Evolutionary conservation across 345 rosid species (phyloP).

Genomic region (Corchorus olitorius): DNA sequence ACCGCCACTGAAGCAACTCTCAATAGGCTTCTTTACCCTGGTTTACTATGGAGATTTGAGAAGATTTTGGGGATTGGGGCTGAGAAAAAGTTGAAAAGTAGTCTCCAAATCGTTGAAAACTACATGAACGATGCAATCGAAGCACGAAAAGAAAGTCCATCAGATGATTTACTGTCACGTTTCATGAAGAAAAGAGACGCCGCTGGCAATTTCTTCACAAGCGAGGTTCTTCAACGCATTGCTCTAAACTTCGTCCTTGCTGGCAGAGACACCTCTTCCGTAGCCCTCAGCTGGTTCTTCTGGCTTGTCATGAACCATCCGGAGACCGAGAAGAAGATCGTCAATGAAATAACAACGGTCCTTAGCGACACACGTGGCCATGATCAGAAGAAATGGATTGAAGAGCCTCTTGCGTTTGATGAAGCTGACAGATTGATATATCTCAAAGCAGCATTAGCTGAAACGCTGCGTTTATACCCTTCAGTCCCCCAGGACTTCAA

Average conservation of each 20-base stretch:
- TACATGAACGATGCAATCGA: conserved; percentile 75
- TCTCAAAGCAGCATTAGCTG: conserved; percentile 87
- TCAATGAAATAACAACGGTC: conserved; percentile 59
- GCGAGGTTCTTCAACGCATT: conserved; percentile 72
- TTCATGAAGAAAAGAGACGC: conserved; percentile 78
- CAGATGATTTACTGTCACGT: conserved; percentile 82
- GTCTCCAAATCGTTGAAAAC: conserved; percentile 59
- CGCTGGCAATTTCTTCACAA: conserved; percentile 59
- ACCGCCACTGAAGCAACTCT: conserved; percentile 87
- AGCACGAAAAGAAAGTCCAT: conserved; percentile 66
- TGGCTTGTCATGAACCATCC: conserved; percentile 82
- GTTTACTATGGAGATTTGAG: conserved; percentile 66
- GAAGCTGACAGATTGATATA: conserved; percentile 75
- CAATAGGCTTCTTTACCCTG: conserved; percentile 73
- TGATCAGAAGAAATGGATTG: conserved; percentile 57
- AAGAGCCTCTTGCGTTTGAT: conserved; percentile 73
- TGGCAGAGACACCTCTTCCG: conserved; percentile 92
- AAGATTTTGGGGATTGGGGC: conserved; percentile 61
- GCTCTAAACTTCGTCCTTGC: conserved; percentile 91
- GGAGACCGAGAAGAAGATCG: conserved; percentile 60
- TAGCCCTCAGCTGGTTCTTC: conserved; percentile 94
- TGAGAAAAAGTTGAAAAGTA: conserved; percentile 53
- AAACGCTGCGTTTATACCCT: conserved; percentile 88
- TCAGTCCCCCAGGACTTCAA: conserved; percentile 91
- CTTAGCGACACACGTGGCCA: conserved; percentile 69